These are phyloP conservation scores for Candida krabiensis DNA, from an alignment of 805 yeast genomes.

Conservation along the genomic window DNA sequence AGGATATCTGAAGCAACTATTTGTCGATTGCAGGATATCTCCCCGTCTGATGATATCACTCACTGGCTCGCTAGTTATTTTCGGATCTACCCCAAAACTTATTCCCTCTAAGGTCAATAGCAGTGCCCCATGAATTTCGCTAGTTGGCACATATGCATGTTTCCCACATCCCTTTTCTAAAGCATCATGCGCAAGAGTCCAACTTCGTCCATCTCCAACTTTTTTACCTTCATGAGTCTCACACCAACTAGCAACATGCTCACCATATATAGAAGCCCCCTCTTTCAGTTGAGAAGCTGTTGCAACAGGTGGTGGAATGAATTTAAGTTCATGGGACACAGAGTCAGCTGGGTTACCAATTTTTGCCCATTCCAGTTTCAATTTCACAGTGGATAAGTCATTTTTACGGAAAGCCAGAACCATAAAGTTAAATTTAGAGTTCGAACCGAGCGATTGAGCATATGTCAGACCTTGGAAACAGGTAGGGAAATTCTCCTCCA, in stretches of 20 bases:
- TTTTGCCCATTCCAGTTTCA: slow-evolving; percentile 42
- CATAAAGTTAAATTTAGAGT: slow-evolving; percentile 30
- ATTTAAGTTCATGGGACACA: slow-evolving; percentile 32
- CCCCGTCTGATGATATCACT: slow-evolving; percentile 50
- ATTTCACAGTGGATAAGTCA: slow-evolving; percentile 41
- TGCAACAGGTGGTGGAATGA: slow-evolving; percentile 44
- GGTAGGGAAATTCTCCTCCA: slow-evolving; percentile 35
- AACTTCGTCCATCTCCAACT: slow-evolving; percentile 60
- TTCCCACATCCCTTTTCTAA: slow-evolving; percentile 54
- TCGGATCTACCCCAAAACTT: slow-evolving; percentile 13
- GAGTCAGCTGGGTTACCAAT: slow-evolving; percentile 22
- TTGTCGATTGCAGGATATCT: slow-evolving; percentile 52
- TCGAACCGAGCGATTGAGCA: slow-evolving; percentile 31
- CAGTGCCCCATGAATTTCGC: slow-evolving; percentile 46
- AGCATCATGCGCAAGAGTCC: slow-evolving; percentile 60
- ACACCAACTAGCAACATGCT: slow-evolving; percentile 55
- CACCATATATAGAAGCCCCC: slow-evolving; percentile 44
- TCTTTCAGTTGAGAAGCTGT: slow-evolving; percentile 35
- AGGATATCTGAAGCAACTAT: slow-evolving; percentile 40
- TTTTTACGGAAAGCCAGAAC: slow-evolving; percentile 37
- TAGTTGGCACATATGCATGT: slow-evolving; percentile 54
- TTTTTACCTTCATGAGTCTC: slow-evolving; percentile 45
- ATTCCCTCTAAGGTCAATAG: slow-evolving; percentile 22
- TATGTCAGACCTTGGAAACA: slow-evolving; percentile 38
- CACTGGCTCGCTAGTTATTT: slow-evolving; percentile 21